Base-by-base conservation (phyloP, 2,329 filamentous ascomycete species). In the Fonsecaea erecta region DNA sequence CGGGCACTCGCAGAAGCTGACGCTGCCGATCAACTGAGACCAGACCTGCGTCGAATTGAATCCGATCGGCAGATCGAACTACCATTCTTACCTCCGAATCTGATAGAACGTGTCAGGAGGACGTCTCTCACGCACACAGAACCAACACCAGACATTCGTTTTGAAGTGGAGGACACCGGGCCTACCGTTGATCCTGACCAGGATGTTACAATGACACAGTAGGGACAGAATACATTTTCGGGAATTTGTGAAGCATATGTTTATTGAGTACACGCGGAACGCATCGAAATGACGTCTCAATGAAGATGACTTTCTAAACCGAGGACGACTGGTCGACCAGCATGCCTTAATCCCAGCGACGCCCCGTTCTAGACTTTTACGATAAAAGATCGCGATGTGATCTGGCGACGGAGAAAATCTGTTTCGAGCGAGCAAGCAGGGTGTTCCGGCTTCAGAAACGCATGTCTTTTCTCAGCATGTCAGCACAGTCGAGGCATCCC, bases 131-230 rank as follows among this genome's bases (percentile, higher is more conserved):
- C 68, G 11, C 62, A 55, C 24, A 30, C 62, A 37, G 62, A 64
- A 34, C 16, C 62, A 11, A 32, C 56, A 11, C 34, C 60, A 52
- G 58, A 43, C 12, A 54, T 62, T 26, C 28, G 35, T 35, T 11
- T 53, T 16, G 62, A 52, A 26, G 54, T 16, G 18, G 37, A 26
- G 32, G 37, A 40, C 9, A 16, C 32, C 7, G 34, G 34, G 12
- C 55, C 56, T 30, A 16, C 43, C n/a, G 21, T 51, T 14, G 64
- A 67, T n/a, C 43, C 40, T 12, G 66, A 63, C 30, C 56, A 63
- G 12, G 70, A 71, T 61, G 66, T 71, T 32, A 67, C 65, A 7
- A 71, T 71, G 70, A 71, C 70, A 55, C 68, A 71, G 60, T 71
- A 60, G 51, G 16, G 62, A 40, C 40, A 28, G 52, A 24, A 48